Evolutionary conservation across 768 basidiomycete genomes (phyloP).

Genomic region (Cystofilobasidium macerans): DNA sequence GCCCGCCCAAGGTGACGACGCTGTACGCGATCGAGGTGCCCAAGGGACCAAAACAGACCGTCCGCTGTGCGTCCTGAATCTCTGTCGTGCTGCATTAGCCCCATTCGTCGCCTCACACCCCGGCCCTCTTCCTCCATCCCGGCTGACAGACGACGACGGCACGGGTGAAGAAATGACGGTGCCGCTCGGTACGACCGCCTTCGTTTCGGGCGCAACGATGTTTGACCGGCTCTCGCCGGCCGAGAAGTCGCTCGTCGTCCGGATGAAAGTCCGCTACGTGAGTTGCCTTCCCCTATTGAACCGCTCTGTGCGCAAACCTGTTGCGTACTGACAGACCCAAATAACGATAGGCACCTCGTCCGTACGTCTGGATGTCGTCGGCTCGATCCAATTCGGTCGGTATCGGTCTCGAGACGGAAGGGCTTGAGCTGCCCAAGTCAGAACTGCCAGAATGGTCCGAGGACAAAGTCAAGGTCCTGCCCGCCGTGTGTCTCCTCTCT

Average conservation of each 20-base stretch:
- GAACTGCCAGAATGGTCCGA: conserved; percentile 78
- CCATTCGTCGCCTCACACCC: neutral
- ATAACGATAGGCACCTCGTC: conserved; percentile 49
- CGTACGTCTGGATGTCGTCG: conserved; percentile 82
- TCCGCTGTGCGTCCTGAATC: conserved; percentile 18
- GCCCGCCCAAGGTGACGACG: conserved; percentile 64
- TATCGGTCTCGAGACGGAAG: conserved; percentile 69
- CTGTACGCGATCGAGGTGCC: conserved; percentile 70
- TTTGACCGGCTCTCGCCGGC: conserved; percentile 63
- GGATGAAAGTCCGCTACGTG: conserved; percentile 62
- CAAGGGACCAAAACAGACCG: conserved; percentile 49
- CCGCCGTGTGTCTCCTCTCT: conserved; percentile 43
- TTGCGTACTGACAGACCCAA: neutral
- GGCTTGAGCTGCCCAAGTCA: conserved; percentile 53
- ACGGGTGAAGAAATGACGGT: conserved; percentile 72
- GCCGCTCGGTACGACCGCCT: conserved; percentile 77
- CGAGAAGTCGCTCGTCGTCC: conserved; percentile 68
- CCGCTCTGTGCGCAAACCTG: neutral
- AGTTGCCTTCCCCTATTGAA: neutral
- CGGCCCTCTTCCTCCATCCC: conserved; percentile 9
- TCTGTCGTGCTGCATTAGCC: conserved; percentile 10
- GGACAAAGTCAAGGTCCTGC: conserved; percentile 58
- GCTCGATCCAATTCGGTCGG: conserved; percentile 65
- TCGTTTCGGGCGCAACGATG: conserved; percentile 60
- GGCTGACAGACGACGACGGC: conserved; percentile 68